Evolutionary conservation across 1,284 basidiomycete genomes (phyloP).

Genomic region (Sparassis latifolia): DNA sequence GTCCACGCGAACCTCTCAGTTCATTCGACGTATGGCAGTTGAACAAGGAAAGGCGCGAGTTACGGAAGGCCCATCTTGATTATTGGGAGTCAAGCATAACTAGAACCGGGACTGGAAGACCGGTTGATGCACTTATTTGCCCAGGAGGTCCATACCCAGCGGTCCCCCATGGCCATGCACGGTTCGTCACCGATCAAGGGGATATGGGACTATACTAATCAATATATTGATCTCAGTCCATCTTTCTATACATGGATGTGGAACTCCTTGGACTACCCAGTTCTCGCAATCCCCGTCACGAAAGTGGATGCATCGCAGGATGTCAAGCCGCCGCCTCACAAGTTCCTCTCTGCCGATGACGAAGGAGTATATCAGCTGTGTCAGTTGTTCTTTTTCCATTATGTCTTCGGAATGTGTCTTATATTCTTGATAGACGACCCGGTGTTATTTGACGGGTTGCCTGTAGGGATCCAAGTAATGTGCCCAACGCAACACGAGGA

Average conservation of each 20-base stretch:
- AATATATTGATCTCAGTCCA: conserved; percentile 7
- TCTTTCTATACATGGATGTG: conserved; percentile 18
- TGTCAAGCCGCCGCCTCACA: conserved; percentile 19
- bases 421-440: conserved; percentile 33
- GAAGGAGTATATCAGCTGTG: conserved; percentile 38
- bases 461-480: conserved; percentile 44
- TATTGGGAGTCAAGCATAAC: conserved; percentile 37
- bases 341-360: conserved; percentile 34
- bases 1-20: conserved; percentile 3
- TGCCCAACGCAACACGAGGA: conserved; percentile 46
- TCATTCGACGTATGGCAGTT: conserved; percentile 38
- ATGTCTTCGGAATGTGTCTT: background rate
- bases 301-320: conserved; percentile 30
- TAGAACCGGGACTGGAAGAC: conserved; percentile 39
- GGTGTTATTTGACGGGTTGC: conserved; percentile 35
- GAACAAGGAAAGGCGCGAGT: conserved; percentile 30
- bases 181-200: conserved; percentile 16
- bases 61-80: conserved; percentile 39
- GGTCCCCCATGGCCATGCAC: conserved; percentile 30
- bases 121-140: conserved; percentile 38
- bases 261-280: conserved; percentile 35
- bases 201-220: background rate
- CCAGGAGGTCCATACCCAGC: conserved; percentile 31
- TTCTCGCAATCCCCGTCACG: conserved; percentile 38
- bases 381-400: conserved; percentile 19